These are phyloP conservation scores for Pleurotus cornucopiae DNA, from an alignment of 768 basidiomycete genomes.

Conservation along the genomic window DNA sequence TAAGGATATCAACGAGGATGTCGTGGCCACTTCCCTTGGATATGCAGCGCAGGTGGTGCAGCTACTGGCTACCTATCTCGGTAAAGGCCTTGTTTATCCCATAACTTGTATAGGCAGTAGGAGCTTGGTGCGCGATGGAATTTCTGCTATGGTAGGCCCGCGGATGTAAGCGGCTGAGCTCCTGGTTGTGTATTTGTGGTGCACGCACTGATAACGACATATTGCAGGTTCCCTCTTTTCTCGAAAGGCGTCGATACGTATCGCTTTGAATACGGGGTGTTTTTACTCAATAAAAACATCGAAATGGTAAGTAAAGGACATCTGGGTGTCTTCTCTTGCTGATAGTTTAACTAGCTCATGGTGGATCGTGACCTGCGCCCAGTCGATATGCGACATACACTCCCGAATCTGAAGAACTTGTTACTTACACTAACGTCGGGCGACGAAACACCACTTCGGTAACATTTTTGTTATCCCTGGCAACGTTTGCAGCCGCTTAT, in stretches of 20 bases:
- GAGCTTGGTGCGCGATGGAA: conserved; percentile 87
- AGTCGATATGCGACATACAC: conserved; percentile 90
- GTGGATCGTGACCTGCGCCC: conserved; percentile 83
- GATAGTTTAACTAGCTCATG: conserved; percentile 64
- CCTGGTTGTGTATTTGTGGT: neutral
- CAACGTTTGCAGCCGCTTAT: too few relatives aligned
- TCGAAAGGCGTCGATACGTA: conserved; percentile 94
- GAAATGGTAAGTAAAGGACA: conserved; percentile 63
- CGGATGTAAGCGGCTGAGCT: conserved; percentile 61
- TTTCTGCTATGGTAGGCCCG: conserved; percentile 93
- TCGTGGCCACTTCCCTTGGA: conserved; percentile 85
- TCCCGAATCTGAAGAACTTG: conserved; percentile 95
- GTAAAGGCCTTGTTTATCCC: conserved; percentile 78
- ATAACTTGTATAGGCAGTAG: conserved; percentile 87
- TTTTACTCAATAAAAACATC: conserved; percentile 94
- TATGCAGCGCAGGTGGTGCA: conserved; percentile 87
- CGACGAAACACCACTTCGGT: conserved; percentile 47
- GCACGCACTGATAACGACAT: neutral
- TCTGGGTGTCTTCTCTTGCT: conserved; percentile 1
- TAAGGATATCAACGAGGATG: conserved; percentile 77
- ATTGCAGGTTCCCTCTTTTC: conserved; percentile 86
- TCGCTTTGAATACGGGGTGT: conserved; percentile 96
- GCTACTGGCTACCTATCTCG: conserved; percentile 74
- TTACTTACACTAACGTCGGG: conserved; percentile 81
- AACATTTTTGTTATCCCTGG: neutral